phyloP scores from a whole-genome alignment of 306 rosid species.

The Leucaena leucocephala region DNA sequence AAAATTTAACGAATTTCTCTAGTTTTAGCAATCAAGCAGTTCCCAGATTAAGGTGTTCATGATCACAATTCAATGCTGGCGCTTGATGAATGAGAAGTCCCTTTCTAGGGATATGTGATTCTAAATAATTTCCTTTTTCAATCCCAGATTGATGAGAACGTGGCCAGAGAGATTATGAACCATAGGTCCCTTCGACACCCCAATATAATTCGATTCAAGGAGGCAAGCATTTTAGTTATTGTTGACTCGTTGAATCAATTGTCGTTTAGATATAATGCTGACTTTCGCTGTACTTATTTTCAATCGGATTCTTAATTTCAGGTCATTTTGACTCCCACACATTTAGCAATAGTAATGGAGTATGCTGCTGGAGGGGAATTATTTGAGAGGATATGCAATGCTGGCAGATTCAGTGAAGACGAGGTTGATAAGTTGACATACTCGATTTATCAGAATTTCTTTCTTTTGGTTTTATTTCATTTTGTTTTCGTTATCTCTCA shows the following conservation, averaged over 20 bases:
- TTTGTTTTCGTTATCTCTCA: slow-evolving; percentile 17
- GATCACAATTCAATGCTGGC: slow-evolving; percentile 13
- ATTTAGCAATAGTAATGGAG: slow-evolving; percentile 75
- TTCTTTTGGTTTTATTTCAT: slow-evolving; percentile 12
- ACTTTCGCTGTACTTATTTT: not conserved
- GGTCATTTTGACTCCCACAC: slow-evolving; percentile 79
- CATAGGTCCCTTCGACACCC: slow-evolving; percentile 82
- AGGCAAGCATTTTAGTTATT: slow-evolving; percentile 47
- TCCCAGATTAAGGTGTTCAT: slow-evolving; percentile 20
- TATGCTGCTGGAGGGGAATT: slow-evolving; percentile 84
- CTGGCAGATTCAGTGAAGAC: slow-evolving; percentile 80
- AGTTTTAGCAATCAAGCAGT: slow-evolving; percentile 14
- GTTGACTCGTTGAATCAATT: slow-evolving; percentile 25
- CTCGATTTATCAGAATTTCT: slow-evolving; percentile 1
- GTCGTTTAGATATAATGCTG: not conserved
- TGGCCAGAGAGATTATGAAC: slow-evolving; percentile 78
- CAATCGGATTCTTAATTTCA: slow-evolving; percentile 34
- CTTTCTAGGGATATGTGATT: slow-evolving; percentile 18
- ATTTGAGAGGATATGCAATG: slow-evolving; percentile 75
- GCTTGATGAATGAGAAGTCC: slow-evolving; percentile 19
- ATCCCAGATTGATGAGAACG: slow-evolving; percentile 77
- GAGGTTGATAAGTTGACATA: slow-evolving; percentile 50
- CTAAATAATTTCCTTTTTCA: not conserved
- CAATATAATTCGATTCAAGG: slow-evolving; percentile 79
- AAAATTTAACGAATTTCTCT: slow-evolving; percentile 17